Base-by-base conservation (phyloP, 2,329 filamentous ascomycete species). In the Colletotrichum truncatum region DNA sequence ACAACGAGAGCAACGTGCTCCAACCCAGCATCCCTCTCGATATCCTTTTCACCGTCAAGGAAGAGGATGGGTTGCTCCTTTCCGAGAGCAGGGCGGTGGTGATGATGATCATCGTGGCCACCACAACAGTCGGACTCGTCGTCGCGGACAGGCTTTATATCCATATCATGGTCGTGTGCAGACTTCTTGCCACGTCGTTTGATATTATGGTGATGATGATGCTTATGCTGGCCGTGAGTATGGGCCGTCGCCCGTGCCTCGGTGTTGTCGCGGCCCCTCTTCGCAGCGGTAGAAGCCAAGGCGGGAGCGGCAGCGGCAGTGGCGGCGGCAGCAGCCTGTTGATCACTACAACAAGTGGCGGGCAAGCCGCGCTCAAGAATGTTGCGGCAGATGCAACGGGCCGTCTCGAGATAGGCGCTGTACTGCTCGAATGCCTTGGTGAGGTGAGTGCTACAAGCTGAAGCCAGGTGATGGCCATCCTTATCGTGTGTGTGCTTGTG, bases 351-450 rank as follows among this genome's bases (percentile, higher is more conserved):
- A 66, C 75, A 77, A 6, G 70, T 68, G 1, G 70, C 70, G 26
- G 73, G 46, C 58, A 72, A 45, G 26, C 73, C 72, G 46, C 65
- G 64, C 0, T 74, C 75, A 45, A 79, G 71, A 23, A 77, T 70
- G 53, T 69, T 73, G 34, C 75, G 76, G 67, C 77, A 78, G 64
- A 78, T 78, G 68, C 77, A 79, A 2, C 76, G 76, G n/a, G 75
- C 74, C 9, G 73, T 71, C 43, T 77, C 73, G n/a, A 79, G 72
- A 49, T 77, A 77, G 56, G 70, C 71, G 62, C 70, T 74, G 53
- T 79, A 78, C 45, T 74, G 73, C 16, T 76, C 72, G 45, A 78
- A 75, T 1, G 77, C 76, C 23, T 70, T 71, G 51, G 67, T 62
- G 1, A 78, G 70, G 51, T 79, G 77, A 30, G 71, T 71, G 36